phyloP scores from a whole-genome alignment of 257 asterid species.

The Fraxinus pennsylvanica region DNA sequence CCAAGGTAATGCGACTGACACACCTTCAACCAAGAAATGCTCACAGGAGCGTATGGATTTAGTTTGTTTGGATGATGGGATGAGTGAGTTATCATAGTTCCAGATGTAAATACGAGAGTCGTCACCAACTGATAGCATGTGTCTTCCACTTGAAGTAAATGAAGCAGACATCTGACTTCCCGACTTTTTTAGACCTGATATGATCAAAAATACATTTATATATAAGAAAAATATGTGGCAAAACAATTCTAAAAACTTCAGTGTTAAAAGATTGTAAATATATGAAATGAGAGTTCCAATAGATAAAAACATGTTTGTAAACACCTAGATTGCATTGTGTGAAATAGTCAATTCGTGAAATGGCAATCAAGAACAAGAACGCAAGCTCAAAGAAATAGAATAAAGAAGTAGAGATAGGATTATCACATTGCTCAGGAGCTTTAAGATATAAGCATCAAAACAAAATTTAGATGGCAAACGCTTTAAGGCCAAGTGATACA shows the following conservation, averaged over 20 bases:
- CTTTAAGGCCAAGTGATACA: background rate
- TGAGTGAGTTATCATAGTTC: constrained; percentile 48
- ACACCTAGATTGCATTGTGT: background rate
- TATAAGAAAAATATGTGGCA: background rate
- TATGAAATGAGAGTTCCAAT: background rate
- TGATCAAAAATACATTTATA: background rate
- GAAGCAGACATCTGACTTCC: constrained; percentile 74
- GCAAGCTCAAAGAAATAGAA: background rate
- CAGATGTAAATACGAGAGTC: constrained; percentile 72
- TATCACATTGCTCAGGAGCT: background rate
- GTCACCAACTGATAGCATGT: constrained; percentile 75
- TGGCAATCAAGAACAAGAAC: background rate
- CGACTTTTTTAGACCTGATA: constrained; percentile 60
- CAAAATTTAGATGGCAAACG: background rate
- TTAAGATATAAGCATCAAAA: background rate
- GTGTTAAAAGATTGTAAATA: background rate
- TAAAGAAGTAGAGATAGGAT: background rate
- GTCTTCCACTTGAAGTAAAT: constrained; percentile 54
- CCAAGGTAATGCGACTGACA: constrained; percentile 69
- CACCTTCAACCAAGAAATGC: constrained; percentile 50
- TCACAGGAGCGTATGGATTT: constrained; percentile 70
- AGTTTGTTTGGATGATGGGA: constrained; percentile 43
- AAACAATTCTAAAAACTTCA: background rate
- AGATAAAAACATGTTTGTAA: background rate
- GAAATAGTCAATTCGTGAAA: background rate